Evolutionary conservation across 164 flowering plant genomes (phyloP).

Genomic region (Buxus sempervirens): DNA sequence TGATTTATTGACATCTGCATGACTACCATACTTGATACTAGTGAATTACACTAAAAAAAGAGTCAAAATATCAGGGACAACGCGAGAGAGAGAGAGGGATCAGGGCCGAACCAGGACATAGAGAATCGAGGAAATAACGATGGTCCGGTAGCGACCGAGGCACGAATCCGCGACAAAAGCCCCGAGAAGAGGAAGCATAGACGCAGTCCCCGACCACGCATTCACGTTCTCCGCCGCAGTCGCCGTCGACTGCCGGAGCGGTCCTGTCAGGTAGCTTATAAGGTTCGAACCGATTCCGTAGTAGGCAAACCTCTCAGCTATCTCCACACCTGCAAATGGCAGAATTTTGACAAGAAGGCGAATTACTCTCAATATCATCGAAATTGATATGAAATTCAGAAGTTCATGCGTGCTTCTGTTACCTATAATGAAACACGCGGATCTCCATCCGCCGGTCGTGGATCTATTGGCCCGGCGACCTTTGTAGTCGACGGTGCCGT

Average conservation of each 20-base stretch:
- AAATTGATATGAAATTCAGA: no score
- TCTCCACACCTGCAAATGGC: constrained; percentile 29
- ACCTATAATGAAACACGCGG: constrained; percentile 55
- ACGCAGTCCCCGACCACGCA: constrained; percentile 31
- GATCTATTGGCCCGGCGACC: constrained; percentile 31
- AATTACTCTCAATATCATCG: no score
- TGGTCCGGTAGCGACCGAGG: constrained; percentile 30
- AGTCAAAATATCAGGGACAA: no score
- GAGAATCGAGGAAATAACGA: constrained; percentile 24
- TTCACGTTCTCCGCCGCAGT: constrained; percentile 34
- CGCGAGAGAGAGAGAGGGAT: neutral
- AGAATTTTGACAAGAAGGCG: neutral
- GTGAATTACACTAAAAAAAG: no score
- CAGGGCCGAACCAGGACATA: constrained; percentile 30
- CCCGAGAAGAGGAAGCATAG: constrained; percentile 30
- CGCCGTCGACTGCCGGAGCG: constrained; percentile 35
- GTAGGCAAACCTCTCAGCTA: constrained; percentile 58
- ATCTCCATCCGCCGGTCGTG: constrained; percentile 51
- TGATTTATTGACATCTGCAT: no score
- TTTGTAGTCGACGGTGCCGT: constrained; percentile 44
- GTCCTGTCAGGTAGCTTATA: constrained; percentile 49
- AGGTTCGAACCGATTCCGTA: constrained; percentile 50
- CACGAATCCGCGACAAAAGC: constrained; percentile 30
- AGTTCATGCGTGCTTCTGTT: neutral
- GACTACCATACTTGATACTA: no score